Percentiles rank a stretch among this genome's conserved stretches.
phyloP scores from a whole-genome alignment of 2,329 filamentous ascomycete species.

The Nigrograna mackinnonii region DNA sequence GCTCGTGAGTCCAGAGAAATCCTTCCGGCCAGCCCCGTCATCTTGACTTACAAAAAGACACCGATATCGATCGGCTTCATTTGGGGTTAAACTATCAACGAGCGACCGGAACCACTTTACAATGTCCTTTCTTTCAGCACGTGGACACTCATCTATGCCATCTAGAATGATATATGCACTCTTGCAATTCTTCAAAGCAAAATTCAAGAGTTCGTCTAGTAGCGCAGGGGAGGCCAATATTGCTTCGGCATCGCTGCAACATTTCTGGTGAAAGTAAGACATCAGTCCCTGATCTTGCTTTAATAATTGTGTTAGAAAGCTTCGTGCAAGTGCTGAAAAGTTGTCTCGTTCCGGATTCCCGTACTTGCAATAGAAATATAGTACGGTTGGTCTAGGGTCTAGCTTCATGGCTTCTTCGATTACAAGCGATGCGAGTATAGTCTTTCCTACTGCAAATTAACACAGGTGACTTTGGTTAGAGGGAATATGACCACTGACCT shows the following conservation, averaged over 20 bases:
- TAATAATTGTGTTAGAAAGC: slow-evolving; percentile 38
- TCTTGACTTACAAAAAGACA: slow-evolving; percentile 18
- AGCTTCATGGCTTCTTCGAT: slow-evolving; percentile 38
- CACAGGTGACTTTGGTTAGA: background rate
- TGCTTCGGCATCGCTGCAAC: slow-evolving; percentile 22
- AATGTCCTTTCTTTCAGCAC: slow-evolving; percentile 29
- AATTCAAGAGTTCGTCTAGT: slow-evolving; percentile 33
- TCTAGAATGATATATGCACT: slow-evolving; percentile 48
- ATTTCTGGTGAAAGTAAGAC: slow-evolving; percentile 32
- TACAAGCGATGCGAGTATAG: slow-evolving; percentile 46
- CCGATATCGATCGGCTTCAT: slow-evolving; percentile 20
- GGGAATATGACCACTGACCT: too few species aligned
- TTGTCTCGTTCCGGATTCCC: slow-evolving; percentile 26
- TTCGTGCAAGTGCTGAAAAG: slow-evolving; percentile 34
- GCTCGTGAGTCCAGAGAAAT: slow-evolving; percentile 9
- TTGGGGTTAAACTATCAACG: slow-evolving; percentile 8
- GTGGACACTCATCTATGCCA: slow-evolving; percentile 48
- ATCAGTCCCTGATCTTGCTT: slow-evolving; percentile 25
- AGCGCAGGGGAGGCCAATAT: slow-evolving; percentile 23
- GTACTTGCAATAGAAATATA: slow-evolving; percentile 49
- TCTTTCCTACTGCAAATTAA: too few species aligned
- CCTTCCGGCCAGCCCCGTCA: slow-evolving; percentile 15
- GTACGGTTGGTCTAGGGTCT: slow-evolving; percentile 7
- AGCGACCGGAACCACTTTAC: slow-evolving; percentile 29
- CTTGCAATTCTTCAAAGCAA: slow-evolving; percentile 27